Evolutionary conservation across 495 filamentous ascomycete genomes (phyloP), one percentile per base, ranked within the genome.

Genomic region (Aspergillus sclerotiicarbonarius): DNA sequence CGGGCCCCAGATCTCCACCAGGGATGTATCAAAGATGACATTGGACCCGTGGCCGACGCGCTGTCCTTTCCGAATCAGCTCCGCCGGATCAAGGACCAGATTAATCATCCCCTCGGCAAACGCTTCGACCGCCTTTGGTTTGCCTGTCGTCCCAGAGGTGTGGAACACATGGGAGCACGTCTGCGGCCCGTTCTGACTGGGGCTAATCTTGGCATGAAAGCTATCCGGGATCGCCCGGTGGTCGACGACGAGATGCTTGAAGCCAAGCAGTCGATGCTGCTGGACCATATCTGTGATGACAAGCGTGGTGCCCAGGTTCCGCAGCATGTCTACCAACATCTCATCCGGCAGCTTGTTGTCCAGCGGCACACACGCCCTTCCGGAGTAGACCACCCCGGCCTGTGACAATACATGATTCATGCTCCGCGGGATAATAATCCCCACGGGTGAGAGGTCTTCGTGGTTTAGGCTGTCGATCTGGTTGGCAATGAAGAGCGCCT

Each of bases 111-210:
- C 29, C 1, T 48, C 31, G 1, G 58, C 58, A 7, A 52, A 18
- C 4, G 43, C 18, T 35, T 60, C 37, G 6, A 60, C 51, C 10
- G 51, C 52, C 12, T 60, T 60, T 13, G 58, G 58, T 16, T 33
- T 18, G 10, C 58, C 52, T 1, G 52, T 55, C 1, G 58, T 44
- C 5, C 58, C 58, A 2, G 58, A 60, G 5, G 58, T 60, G 39
- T 51, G 33, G 25, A 60, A 19, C 15, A 60, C 45, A 39, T 55
- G 52, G 10, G 18, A 54, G n/a, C 57, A 29, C 16, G 45, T 20
- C 12, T 21, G 6, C 12, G 31, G 32, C 6, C 10, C 45, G 6
- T 51, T 49, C 30, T 4, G 10, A 9, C 9, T 13, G 15, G 25
- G 16, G 9, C 4, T 6, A 32, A 29, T 18, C 1, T 18, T 19